Evolutionary conservation across 2,329 filamentous ascomycete genomes (phyloP), one percentile per base, ranked within the genome.

Genomic region (Anthostomella pinea): DNA sequence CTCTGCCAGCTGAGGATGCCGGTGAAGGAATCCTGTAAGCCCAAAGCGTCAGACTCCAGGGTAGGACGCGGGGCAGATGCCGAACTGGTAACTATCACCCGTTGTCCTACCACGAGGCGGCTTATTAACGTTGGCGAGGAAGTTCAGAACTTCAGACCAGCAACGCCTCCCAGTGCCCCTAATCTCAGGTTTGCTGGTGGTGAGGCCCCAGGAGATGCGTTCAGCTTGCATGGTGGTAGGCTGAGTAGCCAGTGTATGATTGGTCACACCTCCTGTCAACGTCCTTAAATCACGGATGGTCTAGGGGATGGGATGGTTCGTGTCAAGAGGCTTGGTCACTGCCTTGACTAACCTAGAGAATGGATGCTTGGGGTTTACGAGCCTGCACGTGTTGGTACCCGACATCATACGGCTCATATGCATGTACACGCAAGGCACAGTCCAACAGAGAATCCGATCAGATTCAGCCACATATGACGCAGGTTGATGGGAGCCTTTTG

Each of bases 191-290:
- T 23, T 6, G 11, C 20, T 19, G 18, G 13, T 8, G 20, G 19
- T 21, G n/a, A 30, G 8, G n/a, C 6, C 20, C 18, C 30, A 31
- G 20, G 18, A 14, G 30, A 15, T 11, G 18, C 30, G 18, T 14
- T 19, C 30, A 22, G 22, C 18, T 21, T 13, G 18, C 30, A 31
- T 20, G 5, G 22, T 19, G n/a, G 16, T 15, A 19, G 30, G 30
- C 30, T 31, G 30, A 31, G 20, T 22, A 23, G 30, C 18, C 10
- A 19, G n/a, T 14, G n/a, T 14, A 19, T 13, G 18, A 31, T 31
- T 31, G 30, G 30, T 23, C 20, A 19, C 20, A 18, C 9, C 14
- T 21, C n/a, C 13, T 16, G 8, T 21, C 30, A 31, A 20, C 19
- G 21, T 3, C 20, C 30, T 31, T 10, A 6, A 31, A 31, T 31